Conservation (phyloP, 345 rosid species). For the Pelargonium nanum region DNA sequence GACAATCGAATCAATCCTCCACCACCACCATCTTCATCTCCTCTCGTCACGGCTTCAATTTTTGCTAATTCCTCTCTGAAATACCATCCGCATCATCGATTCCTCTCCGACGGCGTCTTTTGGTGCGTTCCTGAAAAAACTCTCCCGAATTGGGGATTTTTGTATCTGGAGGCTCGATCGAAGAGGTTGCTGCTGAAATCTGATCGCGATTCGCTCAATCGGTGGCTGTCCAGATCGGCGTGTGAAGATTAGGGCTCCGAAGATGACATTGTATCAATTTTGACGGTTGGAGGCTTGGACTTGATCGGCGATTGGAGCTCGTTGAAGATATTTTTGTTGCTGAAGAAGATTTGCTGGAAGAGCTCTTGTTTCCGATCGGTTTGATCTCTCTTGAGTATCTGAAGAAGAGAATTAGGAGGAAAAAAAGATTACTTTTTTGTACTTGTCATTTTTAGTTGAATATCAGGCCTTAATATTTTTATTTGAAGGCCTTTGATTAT, state of each 20-base stretch:
- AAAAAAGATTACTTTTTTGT: conserved; percentile 9
- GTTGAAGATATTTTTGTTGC: not conserved
- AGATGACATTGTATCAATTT: not conserved
- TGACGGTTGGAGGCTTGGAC: not conserved
- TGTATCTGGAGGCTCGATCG: not conserved
- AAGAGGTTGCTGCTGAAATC: not conserved
- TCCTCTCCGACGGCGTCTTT: not conserved
- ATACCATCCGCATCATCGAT: not conserved
- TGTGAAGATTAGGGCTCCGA: not conserved
- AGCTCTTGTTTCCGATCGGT: conserved; percentile 7
- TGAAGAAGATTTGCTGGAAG: not conserved
- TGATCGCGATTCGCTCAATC: not conserved
- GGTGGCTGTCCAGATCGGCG: not conserved
- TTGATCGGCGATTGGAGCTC: not conserved
- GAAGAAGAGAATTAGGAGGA: conserved; percentile 5
- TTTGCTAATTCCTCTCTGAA: not conserved
- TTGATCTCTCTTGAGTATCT: conserved; percentile 14
- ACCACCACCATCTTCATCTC: not conserved
- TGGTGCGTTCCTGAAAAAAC: not conserved
- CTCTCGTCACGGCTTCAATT: not conserved
- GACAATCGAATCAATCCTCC: not conserved
- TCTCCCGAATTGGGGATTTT: not conserved
- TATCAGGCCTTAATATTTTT: conserved; percentile 29
- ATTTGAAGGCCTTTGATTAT: conserved; percentile 25
- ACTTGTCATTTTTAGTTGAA: conserved; percentile 16